Conservation (phyloP, 108 stramenopile genomes). For the Discostella pseudostelligera region DNA sequence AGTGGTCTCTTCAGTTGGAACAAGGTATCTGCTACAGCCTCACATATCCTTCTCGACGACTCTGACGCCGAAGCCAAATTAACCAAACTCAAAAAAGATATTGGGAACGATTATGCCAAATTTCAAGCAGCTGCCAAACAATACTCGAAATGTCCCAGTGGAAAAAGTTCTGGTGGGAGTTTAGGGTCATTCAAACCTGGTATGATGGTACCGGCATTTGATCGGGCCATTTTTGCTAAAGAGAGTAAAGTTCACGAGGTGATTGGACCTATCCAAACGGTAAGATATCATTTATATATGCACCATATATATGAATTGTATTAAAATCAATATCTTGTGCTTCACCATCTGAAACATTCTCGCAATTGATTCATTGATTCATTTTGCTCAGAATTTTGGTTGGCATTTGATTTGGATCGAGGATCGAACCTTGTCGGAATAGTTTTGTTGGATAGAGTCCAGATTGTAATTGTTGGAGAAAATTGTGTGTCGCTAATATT, state of each 20-base stretch:
- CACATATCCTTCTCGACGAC: constrained; percentile 66
- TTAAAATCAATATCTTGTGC: no score
- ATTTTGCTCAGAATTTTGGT: constrained; percentile 46
- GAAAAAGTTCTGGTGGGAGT: constrained; percentile 45
- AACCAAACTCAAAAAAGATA: constrained; percentile 47
- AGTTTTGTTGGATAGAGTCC: background rate
- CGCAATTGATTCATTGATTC: background rate
- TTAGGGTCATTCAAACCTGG: constrained; percentile 57
- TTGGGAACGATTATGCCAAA: constrained; percentile 44
- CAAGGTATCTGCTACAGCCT: constrained; percentile 46
- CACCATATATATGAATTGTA: background rate
- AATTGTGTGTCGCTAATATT: no score
- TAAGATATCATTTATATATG: constrained; percentile 4
- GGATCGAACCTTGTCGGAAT: constrained; percentile 36
- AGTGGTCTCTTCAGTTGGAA: no score
- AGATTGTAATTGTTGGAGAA: background rate
- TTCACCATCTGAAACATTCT: no score
- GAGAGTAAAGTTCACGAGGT: constrained; percentile 34
- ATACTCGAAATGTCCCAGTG: constrained; percentile 66
- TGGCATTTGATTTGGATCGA: constrained; percentile 74
- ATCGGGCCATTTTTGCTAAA: constrained; percentile 56
- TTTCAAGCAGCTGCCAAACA: constrained; percentile 52
- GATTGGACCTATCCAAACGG: constrained; percentile 65
- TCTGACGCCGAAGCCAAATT: constrained; percentile 46
- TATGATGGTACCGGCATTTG: constrained; percentile 70